A percentile compares a stretch with the other conserved stretches of the same genome.
phyloP scores from a whole-genome alignment of 2,329 filamentous ascomycete species.

The Purpureocillium takamizusanense region DNA sequence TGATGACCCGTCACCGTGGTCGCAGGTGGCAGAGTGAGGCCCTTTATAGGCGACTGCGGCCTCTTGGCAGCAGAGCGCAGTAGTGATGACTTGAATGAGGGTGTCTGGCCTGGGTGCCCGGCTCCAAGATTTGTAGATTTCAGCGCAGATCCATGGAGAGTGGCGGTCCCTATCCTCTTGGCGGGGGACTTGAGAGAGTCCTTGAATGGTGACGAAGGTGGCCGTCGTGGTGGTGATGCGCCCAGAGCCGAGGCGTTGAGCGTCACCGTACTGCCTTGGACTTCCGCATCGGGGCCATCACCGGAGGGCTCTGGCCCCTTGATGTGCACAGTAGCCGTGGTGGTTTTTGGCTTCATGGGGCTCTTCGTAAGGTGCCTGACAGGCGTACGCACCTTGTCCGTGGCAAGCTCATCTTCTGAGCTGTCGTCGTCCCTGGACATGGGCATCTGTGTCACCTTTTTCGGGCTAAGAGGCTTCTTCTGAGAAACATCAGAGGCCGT shows the following conservation, averaged over 20 bases:
- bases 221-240: constrained; percentile 34
- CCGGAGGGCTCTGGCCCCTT: constrained; percentile 6
- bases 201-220: constrained; percentile 42
- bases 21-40: constrained; percentile 12
- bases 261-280: constrained; percentile 16
- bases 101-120: constrained; percentile 10
- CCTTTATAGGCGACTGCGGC: constrained; percentile 34
- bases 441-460: constrained; percentile 53
- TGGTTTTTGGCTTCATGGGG: constrained; percentile 39
- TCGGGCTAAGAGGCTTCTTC: constrained; percentile 51
- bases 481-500: constrained; percentile 16
- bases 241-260: neutral
- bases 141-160: constrained; percentile 23
- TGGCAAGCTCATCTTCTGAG: constrained; percentile 53
- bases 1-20: constrained; percentile 14
- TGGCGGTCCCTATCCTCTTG: constrained; percentile 27
- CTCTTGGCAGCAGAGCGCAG: constrained; percentile 44
- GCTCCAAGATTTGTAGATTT: constrained; percentile 12
- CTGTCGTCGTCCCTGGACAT: constrained; percentile 31
- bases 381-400: constrained; percentile 35
- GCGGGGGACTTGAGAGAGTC: constrained; percentile 48
- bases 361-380: constrained; percentile 45
- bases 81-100: constrained; percentile 29
- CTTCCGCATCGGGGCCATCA: constrained; percentile 5
- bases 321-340: constrained; percentile 2